Conservation (phyloP, 1,284 basidiomycete species). For the Leccinum fallax region DNA sequence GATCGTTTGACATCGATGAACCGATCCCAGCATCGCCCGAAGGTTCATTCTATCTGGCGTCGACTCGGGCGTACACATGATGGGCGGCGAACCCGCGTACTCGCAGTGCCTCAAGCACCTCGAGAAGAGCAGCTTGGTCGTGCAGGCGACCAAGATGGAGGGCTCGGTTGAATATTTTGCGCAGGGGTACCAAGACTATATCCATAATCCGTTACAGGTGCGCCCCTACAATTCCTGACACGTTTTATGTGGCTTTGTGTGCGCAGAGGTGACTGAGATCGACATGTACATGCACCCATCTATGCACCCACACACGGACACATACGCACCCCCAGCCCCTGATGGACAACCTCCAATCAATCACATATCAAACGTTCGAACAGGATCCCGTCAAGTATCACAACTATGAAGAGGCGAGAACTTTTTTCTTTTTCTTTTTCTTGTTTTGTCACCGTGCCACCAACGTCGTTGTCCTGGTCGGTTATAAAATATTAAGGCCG, state of each 20-base stretch:
- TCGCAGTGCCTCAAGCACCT: conserved; percentile 87
- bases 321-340: conserved; percentile 63
- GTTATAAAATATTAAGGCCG: conserved; percentile 54
- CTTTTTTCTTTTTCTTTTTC: neutral
- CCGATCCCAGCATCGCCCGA: conserved; percentile 70
- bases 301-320: neutral
- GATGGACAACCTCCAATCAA: conserved; percentile 95
- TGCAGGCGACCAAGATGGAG: conserved; percentile 57
- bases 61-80: conserved; percentile 61
- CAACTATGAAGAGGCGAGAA: conserved; percentile 87
- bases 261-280: neutral
- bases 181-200: conserved; percentile 90
- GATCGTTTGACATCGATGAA: conserved; percentile 16
- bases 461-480: conserved; percentile 8
- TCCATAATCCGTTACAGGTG: conserved; percentile 94
- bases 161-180: conserved; percentile 89
- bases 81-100: conserved; percentile 88
- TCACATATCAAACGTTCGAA: conserved; percentile 98
- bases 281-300: neutral
- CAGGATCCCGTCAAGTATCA: conserved; percentile 96
- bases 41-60: conserved; percentile 76
- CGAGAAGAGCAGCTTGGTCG: conserved; percentile 70
- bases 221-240: conserved; percentile 5
- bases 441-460: conserved; percentile 3
- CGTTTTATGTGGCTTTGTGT: neutral